These are phyloP conservation scores for Kurtzmaniella natalensis DNA, from an alignment of 1,139 yeast species.

Conservation along the genomic window DNA sequence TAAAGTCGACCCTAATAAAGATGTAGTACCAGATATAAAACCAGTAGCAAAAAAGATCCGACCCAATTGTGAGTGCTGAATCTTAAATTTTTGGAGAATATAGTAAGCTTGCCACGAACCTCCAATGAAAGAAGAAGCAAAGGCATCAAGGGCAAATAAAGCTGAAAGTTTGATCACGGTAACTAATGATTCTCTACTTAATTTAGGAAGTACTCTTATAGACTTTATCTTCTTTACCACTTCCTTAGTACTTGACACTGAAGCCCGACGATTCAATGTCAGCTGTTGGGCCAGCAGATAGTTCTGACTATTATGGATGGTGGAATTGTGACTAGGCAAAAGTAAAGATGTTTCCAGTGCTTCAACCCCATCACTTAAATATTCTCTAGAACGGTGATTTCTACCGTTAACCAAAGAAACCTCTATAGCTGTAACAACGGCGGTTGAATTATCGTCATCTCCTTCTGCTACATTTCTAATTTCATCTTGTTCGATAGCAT, in stretches of 20 bases:
- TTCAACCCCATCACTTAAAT: too few relatives aligned
- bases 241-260: not conserved
- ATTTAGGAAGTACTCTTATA: constrained; percentile 2
- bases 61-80: constrained; percentile 33
- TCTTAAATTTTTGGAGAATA: constrained; percentile 30
- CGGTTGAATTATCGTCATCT: constrained; percentile 2
- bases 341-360: too few relatives aligned
- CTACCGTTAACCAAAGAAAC: too few relatives aligned
- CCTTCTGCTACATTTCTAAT: constrained; percentile 3
- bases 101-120: constrained; percentile 43
- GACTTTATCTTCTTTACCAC: constrained; percentile 1
- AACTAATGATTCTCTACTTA: constrained; percentile 2
- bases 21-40: constrained; percentile 35
- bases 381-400: too few relatives aligned
- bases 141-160: constrained; percentile 39
- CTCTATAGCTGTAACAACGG: constrained; percentile 1
- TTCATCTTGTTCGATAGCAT: constrained; percentile 2
- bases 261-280: too few relatives aligned
- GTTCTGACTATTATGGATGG: too few relatives aligned
- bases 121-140: constrained; percentile 42
- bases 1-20: constrained; percentile 38
- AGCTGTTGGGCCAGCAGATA: too few relatives aligned
- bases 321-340: too few relatives aligned
- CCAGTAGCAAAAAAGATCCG: constrained; percentile 36
- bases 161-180: constrained; percentile 31